phyloP scores from a whole-genome alignment of 2,329 filamentous ascomycete genomes.

The Dothistroma pini region DNA sequence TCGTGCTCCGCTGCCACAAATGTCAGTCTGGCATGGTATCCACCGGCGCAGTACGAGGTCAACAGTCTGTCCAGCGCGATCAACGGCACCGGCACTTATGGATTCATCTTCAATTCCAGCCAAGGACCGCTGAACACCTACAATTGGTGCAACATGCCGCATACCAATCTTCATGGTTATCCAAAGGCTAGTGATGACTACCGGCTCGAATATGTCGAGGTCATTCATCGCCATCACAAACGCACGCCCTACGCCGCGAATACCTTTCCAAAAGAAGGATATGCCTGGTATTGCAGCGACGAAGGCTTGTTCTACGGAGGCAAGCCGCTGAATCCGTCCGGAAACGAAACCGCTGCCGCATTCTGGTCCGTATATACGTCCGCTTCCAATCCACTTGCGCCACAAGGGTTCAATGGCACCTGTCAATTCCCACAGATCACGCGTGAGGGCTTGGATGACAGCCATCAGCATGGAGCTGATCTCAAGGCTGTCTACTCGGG shows the following conservation, averaged over 20 bases:
- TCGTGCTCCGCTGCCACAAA: conserved; percentile 17
- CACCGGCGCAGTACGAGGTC: conserved; percentile 53
- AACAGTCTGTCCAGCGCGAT: conserved; percentile 61
- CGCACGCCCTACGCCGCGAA: conserved; percentile 76
- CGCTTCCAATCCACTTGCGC: conserved; percentile 62
- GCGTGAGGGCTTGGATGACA: conserved; percentile 65
- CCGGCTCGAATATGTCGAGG: conserved; percentile 69
- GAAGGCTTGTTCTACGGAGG: conserved; percentile 68
- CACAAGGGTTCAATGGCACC: conserved; percentile 65
- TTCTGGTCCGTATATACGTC: conserved; percentile 66
- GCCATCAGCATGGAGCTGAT: conserved; percentile 71
- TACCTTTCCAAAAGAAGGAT: conserved; percentile 69
- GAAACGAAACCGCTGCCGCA: conserved; percentile 51
- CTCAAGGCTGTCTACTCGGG: conserved; percentile 72
- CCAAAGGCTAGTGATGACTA: conserved; percentile 49
- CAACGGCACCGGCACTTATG: conserved; percentile 61
- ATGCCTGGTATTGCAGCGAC: conserved; percentile 69
- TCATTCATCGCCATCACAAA: conserved; percentile 83
- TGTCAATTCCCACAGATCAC: conserved; percentile 84
- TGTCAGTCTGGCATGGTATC: conserved; percentile 54
- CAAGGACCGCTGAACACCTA: conserved; percentile 59
- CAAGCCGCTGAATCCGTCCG: conserved; percentile 48
- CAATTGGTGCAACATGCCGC: conserved; percentile 87
- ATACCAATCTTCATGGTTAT: conserved; percentile 68
- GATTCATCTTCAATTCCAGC: conserved; percentile 68